Evolutionary conservation across 2,329 filamentous ascomycete genomes (phyloP), one percentile per base, ranked within the genome.

Genomic region (Cladophialophora exuberans): DNA sequence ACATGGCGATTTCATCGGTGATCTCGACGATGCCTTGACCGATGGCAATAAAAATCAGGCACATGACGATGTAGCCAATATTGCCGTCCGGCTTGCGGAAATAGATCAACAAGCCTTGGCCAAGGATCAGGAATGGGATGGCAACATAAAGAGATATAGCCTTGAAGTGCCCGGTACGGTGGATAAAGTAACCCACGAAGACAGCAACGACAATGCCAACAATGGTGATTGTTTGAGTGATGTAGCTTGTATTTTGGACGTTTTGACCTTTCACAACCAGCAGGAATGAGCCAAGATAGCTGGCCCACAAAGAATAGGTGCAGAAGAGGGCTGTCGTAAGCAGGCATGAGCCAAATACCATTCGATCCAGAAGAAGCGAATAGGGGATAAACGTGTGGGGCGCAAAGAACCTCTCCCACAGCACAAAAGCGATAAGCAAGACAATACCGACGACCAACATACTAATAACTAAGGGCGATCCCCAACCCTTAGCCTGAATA

Each of bases 331-430:
- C 45, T 3, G 15, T 35, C 15, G 50, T 42, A 41, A 57, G 52
- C 10, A 58, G 41, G 31, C 51, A 60, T 6, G 60, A 54, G 17
- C 50, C 50, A 31, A 63, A 17, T 17, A 62, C 55, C 3, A 60
- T 63, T 4, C 59, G 59, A 30, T 60, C 56, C 22, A 41, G 45
- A 13, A 70, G 60, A 17, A 83, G 72, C 4, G 72, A 61, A 67
- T 77, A 83, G 0, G 78, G 78, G 10, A 85, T 74, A 67, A 84
- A 83, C 1, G 75, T 75, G 5, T 77, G 73, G 0, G 72, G 73
- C 0, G 82, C 77, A 39, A 79, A 70, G 52, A 69, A 81, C 46
- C 64, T 76, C 64, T 86, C 83, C 69, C 76, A 83, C 1, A 80
- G n/a, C 4, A 65, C 76, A 56, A 86, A 86, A 10, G 67, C 65